Evolutionary conservation across 345 rosid genomes (phyloP), one percentile per base, ranked within the genome.

Genomic region (Clarkia xantiana): DNA sequence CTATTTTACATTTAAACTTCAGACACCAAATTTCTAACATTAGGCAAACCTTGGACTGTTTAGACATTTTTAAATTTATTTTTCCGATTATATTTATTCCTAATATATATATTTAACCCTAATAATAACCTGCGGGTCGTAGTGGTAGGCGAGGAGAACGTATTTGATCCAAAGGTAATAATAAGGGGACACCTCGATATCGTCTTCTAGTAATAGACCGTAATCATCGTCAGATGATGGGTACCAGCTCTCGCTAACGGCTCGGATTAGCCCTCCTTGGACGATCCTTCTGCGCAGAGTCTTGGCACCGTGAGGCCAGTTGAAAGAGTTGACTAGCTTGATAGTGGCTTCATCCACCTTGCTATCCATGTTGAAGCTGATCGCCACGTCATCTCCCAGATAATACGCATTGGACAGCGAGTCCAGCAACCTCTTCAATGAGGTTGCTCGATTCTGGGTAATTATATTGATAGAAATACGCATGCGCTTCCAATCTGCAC

Each of bases 161-260:
- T 91, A 91, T 52, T 91, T 91, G 71, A 91, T 75, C 98, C 98
- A 91, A 3, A 91, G 67, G 71, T 73, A 91, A 66, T 84, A 91
- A 55, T 80, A 84, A 14, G 98, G 98, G 42, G 98, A 91, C 51
- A 91, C 98, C 67, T 91, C 98, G 0, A 86, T 91, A 55, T 91
- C 98, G 18, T 91, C 98, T 61, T 91, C 98, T 1, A 91, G 89
- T 0, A 91, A 73, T 38, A 91, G 80, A 40, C 96, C 98, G 22
- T 57, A 91, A 54, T 91, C 98, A 53, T 86, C 85, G 39, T 91
- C 96, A 1, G 85, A 65, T 9, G 96, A 62, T 1, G 98, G 98
- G 60, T 86, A 91, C 98, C 98, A 91, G 53, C 98, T 91, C 65
- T 91, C 98, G 14, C 98, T 91, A 11, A 91, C 98, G 3, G 98